phyloP scores from a whole-genome alignment of 2,329 filamentous ascomycete genomes.

The Alternaria rosae region DNA sequence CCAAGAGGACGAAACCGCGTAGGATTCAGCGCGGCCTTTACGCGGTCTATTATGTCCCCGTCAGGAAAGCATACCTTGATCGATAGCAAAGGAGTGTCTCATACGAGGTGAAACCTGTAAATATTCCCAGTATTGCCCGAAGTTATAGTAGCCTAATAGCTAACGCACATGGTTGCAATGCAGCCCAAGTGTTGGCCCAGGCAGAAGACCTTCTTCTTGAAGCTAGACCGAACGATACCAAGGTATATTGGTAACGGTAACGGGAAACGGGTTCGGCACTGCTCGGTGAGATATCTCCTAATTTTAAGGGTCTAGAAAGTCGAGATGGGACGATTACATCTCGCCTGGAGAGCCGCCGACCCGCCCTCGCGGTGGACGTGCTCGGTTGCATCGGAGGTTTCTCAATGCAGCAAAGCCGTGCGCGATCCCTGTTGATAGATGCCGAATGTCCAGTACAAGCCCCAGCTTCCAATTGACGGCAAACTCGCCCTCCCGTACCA shows the following conservation, averaged over 20 bases:
- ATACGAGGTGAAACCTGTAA: slow-evolving; percentile 1
- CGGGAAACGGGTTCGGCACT: background rate
- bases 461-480: background rate
- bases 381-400: background rate
- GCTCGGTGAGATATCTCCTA: background rate
- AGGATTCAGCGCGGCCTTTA: background rate
- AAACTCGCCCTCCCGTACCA: background rate
- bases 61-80: background rate
- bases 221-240: background rate
- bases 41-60: background rate
- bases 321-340: background rate
- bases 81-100: background rate
- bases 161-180: background rate
- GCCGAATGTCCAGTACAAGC: background rate
- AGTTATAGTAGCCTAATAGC: background rate
- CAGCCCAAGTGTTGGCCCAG: background rate
- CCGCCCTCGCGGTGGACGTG: background rate
- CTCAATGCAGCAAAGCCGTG: background rate
- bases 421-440: background rate
- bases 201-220: background rate
- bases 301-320: background rate
- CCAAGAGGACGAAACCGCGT: background rate
- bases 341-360: slow-evolving; percentile 8
- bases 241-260: background rate
- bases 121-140: background rate